A percentile compares a stretch with the other conserved stretches of the same genome.
phyloP scores from a whole-genome alignment of 768 basidiomycete species.

The Amanita phalloides region DNA sequence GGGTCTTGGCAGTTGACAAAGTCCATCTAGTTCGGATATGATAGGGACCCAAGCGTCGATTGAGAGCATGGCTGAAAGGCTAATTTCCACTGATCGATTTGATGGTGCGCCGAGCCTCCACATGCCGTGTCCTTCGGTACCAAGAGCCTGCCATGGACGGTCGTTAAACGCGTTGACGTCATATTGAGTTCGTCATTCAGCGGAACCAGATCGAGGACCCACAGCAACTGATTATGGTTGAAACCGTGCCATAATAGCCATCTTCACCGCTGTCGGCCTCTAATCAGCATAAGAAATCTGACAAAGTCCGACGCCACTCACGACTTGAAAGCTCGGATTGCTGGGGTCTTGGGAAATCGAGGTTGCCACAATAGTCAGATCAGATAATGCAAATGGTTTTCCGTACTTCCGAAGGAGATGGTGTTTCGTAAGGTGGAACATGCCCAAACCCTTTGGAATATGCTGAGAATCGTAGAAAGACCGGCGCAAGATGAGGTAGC shows the following conservation, averaged over 20 bases:
- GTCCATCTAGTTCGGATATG: conserved; percentile 10
- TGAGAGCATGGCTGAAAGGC: conserved; percentile 44
- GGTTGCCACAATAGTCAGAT: conserved; percentile 52
- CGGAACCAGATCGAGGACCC: conserved; percentile 2
- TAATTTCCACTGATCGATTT: conserved; percentile 29
- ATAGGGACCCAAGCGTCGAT: conserved; percentile 30
- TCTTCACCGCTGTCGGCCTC: not conserved
- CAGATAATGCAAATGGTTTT: conserved; percentile 45
- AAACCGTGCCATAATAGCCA: not conserved
- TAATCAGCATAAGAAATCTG: conserved; percentile 30
- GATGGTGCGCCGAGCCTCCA: not conserved
- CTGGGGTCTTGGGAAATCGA: conserved; percentile 14
- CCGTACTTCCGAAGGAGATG: not conserved
- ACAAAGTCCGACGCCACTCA: conserved; percentile 27
- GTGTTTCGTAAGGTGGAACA: not conserved
- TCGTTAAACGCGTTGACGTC: not conserved
- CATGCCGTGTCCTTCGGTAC: not conserved
- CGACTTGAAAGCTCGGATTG: conserved; percentile 15
- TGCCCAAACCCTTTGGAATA: not conserved
- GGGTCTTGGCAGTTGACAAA: conserved; percentile 19
- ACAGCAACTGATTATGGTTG: not conserved
- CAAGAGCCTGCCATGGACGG: conserved; percentile 2
- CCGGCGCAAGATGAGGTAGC: conserved; percentile 14
- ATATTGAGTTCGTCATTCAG: not conserved
- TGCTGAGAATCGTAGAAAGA: conserved; percentile 1